phyloP scores from a whole-genome alignment of 768 basidiomycete genomes.

The Russula olivacea region DNA sequence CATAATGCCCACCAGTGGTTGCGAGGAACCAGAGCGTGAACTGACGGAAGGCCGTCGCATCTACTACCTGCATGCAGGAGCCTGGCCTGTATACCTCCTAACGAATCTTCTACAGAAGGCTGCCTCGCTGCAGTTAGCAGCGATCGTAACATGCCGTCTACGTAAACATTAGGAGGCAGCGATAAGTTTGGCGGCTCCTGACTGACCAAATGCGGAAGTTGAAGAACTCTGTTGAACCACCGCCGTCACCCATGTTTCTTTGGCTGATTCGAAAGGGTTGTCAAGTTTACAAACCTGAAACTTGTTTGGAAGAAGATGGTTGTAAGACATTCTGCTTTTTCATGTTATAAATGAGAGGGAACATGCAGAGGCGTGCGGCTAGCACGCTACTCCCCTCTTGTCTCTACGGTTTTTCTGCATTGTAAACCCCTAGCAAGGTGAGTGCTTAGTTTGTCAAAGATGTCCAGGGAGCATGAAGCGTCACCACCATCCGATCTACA shows the following conservation, averaged over 20 bases:
- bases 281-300: conserved; percentile 20
- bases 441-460: conserved; percentile 12
- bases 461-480: conserved; percentile 8
- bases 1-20: neutral
- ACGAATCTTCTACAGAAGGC: conserved; percentile 23
- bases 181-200: conserved; percentile 9
- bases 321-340: conserved; percentile 9
- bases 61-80: conserved; percentile 11
- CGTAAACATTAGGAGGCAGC: conserved; percentile 20
- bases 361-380: conserved; percentile 8
- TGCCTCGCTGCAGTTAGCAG: conserved; percentile 20
- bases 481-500: neutral
- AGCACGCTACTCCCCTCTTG: conserved; percentile 18
- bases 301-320: conserved; percentile 15
- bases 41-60: conserved; percentile 1
- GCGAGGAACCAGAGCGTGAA: conserved; percentile 1
- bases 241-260: conserved; percentile 14
- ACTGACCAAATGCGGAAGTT: conserved; percentile 14
- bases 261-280: conserved; percentile 10
- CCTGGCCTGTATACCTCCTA: conserved; percentile 9
- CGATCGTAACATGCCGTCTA: conserved; percentile 22
- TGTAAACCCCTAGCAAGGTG: conserved; percentile 4
- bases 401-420: conserved; percentile 11
- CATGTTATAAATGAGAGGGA: conserved; percentile 22
- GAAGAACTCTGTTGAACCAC: conserved; percentile 1